These are phyloP conservation scores for Tausonia pullulans DNA, from an alignment of 1,284 basidiomycete species.

Conservation along the genomic window DNA sequence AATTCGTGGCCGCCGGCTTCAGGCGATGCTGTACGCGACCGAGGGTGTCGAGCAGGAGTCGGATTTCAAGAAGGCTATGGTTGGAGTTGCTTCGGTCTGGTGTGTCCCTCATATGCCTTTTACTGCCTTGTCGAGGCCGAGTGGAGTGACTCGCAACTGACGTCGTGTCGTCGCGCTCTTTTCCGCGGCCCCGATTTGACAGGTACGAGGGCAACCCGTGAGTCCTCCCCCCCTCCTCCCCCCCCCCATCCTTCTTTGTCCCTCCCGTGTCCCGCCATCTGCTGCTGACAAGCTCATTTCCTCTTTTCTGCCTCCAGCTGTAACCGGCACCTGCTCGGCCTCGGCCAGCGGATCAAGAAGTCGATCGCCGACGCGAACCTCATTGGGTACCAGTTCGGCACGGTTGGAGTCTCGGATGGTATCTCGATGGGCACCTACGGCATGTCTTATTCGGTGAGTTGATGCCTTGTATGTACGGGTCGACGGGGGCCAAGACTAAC, in stretches of 20 bases:
- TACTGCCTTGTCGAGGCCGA: slow-evolving; percentile 1
- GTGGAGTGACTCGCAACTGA: background rate
- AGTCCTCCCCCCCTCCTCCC: slow-evolving; percentile 27
- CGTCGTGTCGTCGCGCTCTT: background rate
- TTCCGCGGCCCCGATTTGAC: slow-evolving; percentile 6
- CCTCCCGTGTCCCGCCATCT: background rate
- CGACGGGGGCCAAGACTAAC: slow-evolving; percentile 2
- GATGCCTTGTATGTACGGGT: background rate
- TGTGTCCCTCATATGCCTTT: slow-evolving; percentile 36
- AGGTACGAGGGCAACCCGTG: slow-evolving; percentile 87
- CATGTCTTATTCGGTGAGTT: slow-evolving; percentile 30
- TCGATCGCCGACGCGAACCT: slow-evolving; percentile 62
- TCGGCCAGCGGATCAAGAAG: slow-evolving; percentile 74
- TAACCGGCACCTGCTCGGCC: slow-evolving; percentile 79
- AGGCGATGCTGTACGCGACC: slow-evolving; percentile 95
- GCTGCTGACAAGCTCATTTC: background rate
- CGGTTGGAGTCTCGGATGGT: slow-evolving; percentile 91
- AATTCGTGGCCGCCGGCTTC: background rate
- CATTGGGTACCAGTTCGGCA: slow-evolving; percentile 94
- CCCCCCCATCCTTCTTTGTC: background rate
- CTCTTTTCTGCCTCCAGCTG: slow-evolving; percentile 46
- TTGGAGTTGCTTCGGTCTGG: slow-evolving; percentile 90
- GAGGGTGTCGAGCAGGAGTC: slow-evolving; percentile 66
- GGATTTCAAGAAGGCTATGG: slow-evolving; percentile 88
- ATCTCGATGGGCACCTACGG: slow-evolving; percentile 92